Evolutionary conservation across 441 rosid genomes (phyloP).

Genomic region (Adansonia rubrostipa): DNA sequence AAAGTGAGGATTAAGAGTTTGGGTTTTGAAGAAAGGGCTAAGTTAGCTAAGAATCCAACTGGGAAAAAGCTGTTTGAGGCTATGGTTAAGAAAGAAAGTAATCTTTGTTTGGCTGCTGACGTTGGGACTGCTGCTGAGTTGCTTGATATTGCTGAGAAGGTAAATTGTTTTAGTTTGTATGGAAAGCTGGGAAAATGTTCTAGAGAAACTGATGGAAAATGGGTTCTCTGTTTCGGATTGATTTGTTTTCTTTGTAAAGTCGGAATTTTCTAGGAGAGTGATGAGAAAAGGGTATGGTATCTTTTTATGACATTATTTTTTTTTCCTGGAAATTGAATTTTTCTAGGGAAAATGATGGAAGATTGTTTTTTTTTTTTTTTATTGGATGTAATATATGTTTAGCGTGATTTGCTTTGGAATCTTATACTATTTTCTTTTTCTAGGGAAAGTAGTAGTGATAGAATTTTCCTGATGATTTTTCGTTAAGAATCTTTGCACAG

Average conservation of each 20-base stretch:
- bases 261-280: not conserved
- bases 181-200: not conserved
- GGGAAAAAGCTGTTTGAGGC: constrained; percentile 80
- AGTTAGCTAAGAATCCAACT: constrained; percentile 65
- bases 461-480: not conserved
- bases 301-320: not conserved
- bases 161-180: constrained; percentile 19
- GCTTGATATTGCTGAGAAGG: constrained; percentile 87
- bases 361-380: not conserved
- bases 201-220: not conserved
- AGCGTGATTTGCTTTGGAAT: not conserved
- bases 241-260: not conserved
- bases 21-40: constrained; percentile 70
- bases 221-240: not conserved
- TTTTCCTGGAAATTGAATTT: not conserved
- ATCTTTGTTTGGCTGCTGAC: constrained; percentile 91
- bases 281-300: not conserved
- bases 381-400: not conserved
- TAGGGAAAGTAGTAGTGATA: not conserved
- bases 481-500: too few species aligned
- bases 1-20: constrained; percentile 46
- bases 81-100: constrained; percentile 82
- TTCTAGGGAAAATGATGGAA: not conserved
- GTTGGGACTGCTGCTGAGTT: constrained; percentile 84
- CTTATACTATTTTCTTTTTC: not conserved